Conservation (phyloP, 495 filamentous ascomycete species). For the Aspergillus bridgeri region DNA sequence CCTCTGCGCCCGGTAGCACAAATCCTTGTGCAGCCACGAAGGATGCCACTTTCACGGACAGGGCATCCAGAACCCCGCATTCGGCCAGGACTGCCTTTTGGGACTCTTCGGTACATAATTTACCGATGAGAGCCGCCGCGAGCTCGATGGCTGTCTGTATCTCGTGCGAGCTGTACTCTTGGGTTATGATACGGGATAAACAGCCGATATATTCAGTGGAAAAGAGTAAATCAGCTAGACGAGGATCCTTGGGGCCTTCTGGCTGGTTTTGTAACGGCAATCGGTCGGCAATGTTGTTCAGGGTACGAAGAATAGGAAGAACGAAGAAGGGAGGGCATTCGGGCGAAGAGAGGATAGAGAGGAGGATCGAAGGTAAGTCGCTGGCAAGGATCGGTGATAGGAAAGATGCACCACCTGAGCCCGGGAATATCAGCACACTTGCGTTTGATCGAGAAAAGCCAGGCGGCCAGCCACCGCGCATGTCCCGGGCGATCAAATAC, state of each 20-base stretch:
- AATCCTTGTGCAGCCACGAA: conserved; percentile 67
- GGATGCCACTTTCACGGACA: conserved; percentile 72
- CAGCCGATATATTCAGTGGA: conserved; percentile 51
- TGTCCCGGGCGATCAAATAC: conserved; percentile 43
- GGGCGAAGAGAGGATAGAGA: conserved; percentile 61
- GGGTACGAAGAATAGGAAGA: conserved; percentile 67
- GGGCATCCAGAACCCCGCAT: conserved; percentile 70
- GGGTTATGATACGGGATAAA: conserved; percentile 62
- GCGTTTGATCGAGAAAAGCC: background rate
- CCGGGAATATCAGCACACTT: background rate
- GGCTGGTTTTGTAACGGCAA: conserved; percentile 49
- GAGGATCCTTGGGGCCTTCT: conserved; percentile 39
- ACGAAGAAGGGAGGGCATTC: conserved; percentile 63
- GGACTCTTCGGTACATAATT: conserved; percentile 61
- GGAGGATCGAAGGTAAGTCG: conserved; percentile 59
- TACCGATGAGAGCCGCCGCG: conserved; percentile 63
- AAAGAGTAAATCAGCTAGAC: conserved; percentile 66
- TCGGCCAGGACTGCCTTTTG: conserved; percentile 69
- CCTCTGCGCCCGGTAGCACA: conserved; percentile 53
- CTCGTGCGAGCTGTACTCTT: conserved; percentile 44
- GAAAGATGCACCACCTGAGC: conserved; percentile 74
- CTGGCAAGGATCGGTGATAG: conserved; percentile 68
- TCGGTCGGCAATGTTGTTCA: conserved; percentile 70
- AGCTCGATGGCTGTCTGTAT: conserved; percentile 67
- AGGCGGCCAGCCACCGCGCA: background rate